These are phyloP conservation scores for Stagonosporopsis rhizophila DNA, from an alignment of 2,329 filamentous ascomycete genomes.

Conservation along the genomic window DNA sequence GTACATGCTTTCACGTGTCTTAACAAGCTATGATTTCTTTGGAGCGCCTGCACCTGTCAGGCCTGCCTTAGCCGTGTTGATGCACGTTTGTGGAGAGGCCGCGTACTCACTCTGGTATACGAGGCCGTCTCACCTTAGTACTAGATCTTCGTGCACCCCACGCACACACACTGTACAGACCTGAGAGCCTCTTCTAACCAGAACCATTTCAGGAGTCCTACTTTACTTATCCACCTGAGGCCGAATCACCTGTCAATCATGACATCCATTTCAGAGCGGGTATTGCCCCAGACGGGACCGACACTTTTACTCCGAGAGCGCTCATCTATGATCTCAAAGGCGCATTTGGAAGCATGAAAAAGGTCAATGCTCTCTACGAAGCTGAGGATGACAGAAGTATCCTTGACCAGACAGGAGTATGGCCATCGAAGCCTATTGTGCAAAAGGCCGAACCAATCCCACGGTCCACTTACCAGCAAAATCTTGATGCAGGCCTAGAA, in stretches of 20 bases:
- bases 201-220: constrained; percentile 78
- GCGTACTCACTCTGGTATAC: constrained; percentile 25
- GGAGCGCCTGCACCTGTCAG: not conserved
- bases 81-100: constrained; percentile 24
- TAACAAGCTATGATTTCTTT: not conserved
- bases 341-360: constrained; percentile 85
- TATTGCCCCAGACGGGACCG: constrained; percentile 79
- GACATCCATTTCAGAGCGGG: constrained; percentile 89
- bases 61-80: not conserved
- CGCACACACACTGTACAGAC: not conserved
- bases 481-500: constrained; percentile 73
- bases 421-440: constrained; percentile 59
- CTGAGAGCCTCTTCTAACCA: not conserved
- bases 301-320: constrained; percentile 91
- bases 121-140: constrained; percentile 1
- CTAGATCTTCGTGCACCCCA: not conserved
- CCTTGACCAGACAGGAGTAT: constrained; percentile 37
- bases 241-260: constrained; percentile 74
- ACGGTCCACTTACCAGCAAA: constrained; percentile 77
- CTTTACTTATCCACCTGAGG: constrained; percentile 81
- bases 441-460: constrained; percentile 70
- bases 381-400: constrained; percentile 51
- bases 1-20: constrained; percentile 52
- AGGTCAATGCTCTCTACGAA: constrained; percentile 89
- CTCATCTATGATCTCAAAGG: constrained; percentile 96